A percentile compares a stretch with the other conserved stretches of the same genome.
Conservation (phyloP, 164 flowering plant species). For the Sedum album region DNA sequence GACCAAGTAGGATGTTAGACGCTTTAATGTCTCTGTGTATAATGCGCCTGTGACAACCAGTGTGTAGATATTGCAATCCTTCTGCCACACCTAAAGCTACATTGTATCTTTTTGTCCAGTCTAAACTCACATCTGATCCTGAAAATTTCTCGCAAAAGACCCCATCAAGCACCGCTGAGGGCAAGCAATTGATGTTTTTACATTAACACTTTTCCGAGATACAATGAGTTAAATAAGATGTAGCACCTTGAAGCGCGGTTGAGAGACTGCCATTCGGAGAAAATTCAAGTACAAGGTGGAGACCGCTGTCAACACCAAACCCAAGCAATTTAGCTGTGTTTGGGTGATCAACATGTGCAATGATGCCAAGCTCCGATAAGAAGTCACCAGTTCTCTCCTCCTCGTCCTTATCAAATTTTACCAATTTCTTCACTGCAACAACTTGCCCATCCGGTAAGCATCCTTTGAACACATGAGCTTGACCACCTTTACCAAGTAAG, state of each 20-base stretch:
- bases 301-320: constrained; percentile 59
- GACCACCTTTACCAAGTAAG: constrained; percentile 86
- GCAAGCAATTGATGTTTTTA: neutral
- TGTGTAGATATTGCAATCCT: constrained; percentile 80
- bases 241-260: constrained; percentile 59
- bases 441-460: constrained; percentile 54
- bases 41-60: constrained; percentile 73
- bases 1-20: constrained; percentile 68
- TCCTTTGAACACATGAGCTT: constrained; percentile 88
- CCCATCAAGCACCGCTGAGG: constrained; percentile 9
- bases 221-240: neutral
- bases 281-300: constrained; percentile 77
- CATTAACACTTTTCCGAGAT: too few species aligned
- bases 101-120: constrained; percentile 66
- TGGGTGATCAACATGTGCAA: constrained; percentile 86
- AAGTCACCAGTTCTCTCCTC: constrained; percentile 63
- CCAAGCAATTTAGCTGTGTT: constrained; percentile 83
- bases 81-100: constrained; percentile 76
- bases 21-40: constrained; percentile 98
- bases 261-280: constrained; percentile 80
- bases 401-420: constrained; percentile 41
- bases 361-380: constrained; percentile 87
- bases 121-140: constrained; percentile 45
- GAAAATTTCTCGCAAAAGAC: constrained; percentile 16
- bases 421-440: constrained; percentile 81